phyloP scores from a whole-genome alignment of 495 filamentous ascomycete species.

The Aspergillus affinis region DNA sequence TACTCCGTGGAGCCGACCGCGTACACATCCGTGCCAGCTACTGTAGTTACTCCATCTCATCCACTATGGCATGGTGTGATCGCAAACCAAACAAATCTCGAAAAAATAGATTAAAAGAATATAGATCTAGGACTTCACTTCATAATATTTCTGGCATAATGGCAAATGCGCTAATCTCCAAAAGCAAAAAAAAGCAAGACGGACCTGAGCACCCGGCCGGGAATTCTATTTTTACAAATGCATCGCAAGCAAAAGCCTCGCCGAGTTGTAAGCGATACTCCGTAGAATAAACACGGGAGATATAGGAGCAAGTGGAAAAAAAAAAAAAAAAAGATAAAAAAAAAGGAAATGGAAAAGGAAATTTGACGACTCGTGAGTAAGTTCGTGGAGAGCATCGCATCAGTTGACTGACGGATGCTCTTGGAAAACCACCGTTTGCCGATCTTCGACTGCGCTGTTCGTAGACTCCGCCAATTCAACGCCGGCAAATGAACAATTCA shows the following conservation, averaged over 20 bases:
- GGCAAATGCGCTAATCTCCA: constrained; percentile 45
- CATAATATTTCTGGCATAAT: constrained; percentile 44
- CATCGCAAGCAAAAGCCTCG: constrained; percentile 24
- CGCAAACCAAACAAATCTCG: neutral
- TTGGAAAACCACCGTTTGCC: constrained; percentile 22
- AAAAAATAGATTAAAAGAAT: neutral
- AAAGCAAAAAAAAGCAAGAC: constrained; percentile 27
- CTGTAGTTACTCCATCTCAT: neutral
- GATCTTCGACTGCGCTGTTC: constrained; percentile 27
- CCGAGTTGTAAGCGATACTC: too few species aligned
- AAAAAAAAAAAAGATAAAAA: constrained; percentile 11
- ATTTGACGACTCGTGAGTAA: constrained; percentile 13
- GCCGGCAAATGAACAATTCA: constrained; percentile 26
- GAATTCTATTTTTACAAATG: constrained; percentile 51
- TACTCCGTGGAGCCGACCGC: neutral
- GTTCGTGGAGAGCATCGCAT: neutral
- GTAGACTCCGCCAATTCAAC: constrained; percentile 27
- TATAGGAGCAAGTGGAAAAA: constrained; percentile 17
- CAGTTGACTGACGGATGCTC: constrained; percentile 14
- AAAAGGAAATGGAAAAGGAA: constrained; percentile 8
- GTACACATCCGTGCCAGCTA: neutral
- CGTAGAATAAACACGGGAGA: neutral
- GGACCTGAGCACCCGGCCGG: constrained; percentile 24
- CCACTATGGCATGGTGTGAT: neutral
- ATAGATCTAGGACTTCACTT: constrained; percentile 27